Conservation (phyloP, 768 basidiomycete genomes). For the Tylopilus plumbeoviolaceoides region DNA sequence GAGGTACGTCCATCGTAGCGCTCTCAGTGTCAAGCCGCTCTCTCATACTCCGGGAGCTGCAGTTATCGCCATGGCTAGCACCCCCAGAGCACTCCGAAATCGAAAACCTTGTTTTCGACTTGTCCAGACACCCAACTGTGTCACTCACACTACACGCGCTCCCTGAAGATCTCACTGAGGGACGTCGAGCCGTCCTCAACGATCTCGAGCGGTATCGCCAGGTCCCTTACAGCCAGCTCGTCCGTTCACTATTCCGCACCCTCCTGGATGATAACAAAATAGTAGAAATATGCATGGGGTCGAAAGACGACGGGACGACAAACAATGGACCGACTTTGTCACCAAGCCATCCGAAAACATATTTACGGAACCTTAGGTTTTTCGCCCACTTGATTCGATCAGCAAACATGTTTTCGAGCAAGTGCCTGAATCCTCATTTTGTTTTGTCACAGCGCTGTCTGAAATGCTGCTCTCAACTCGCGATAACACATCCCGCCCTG, state of each 20-base stretch:
- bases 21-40: too few relatives aligned
- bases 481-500: constrained; percentile 3
- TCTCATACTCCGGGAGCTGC: too few relatives aligned
- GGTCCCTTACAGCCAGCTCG: neutral
- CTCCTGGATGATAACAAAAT: neutral
- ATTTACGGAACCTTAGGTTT: neutral
- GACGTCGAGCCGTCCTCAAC: neutral
- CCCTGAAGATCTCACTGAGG: neutral
- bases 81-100: too few relatives aligned
- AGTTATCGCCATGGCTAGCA: too few relatives aligned
- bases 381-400: neutral
- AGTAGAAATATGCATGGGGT: neutral
- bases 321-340: neutral
- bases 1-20: too few relatives aligned
- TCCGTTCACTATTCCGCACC: neutral
- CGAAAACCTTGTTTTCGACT: too few relatives aligned
- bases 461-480: neutral
- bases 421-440: neutral
- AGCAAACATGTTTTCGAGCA: neutral
- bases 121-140: too few relatives aligned
- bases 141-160: too few relatives aligned
- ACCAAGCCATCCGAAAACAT: neutral
- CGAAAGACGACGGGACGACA: neutral
- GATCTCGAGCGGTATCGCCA: neutral
- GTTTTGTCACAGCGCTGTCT: too few relatives aligned